A percentile compares a stretch with the other conserved stretches of the same genome.
These are phyloP conservation scores for Vitis riparia DNA, from an alignment of 164 flowering plant genomes.

Conservation along the genomic window DNA sequence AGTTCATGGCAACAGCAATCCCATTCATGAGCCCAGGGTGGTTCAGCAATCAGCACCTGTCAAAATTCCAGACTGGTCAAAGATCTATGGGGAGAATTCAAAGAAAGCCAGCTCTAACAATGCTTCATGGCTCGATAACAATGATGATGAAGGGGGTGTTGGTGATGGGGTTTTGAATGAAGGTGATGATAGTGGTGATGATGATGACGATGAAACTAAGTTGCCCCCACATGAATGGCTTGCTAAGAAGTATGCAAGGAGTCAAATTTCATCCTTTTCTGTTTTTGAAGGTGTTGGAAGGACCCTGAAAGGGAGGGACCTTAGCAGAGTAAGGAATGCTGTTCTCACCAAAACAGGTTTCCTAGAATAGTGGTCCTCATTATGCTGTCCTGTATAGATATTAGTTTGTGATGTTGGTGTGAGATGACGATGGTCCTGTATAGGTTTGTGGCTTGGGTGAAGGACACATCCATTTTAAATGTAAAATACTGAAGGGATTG, in stretches of 20 bases:
- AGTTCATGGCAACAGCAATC: constrained; percentile 4
- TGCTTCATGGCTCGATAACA: constrained; percentile 14
- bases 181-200: constrained; percentile 11
- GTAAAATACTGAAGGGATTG: no score
- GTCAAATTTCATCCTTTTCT: constrained; percentile 52
- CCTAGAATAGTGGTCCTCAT: constrained; percentile 26
- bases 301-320: constrained; percentile 73
- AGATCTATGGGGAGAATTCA: constrained; percentile 32
- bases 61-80: constrained; percentile 61
- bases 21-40: constrained; percentile 15
- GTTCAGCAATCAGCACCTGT: constrained; percentile 58
- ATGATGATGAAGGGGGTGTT: constrained; percentile 12
- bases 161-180: constrained; percentile 18
- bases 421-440: no score
- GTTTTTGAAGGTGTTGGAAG: constrained; percentile 77
- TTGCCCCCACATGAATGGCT: constrained; percentile 63
- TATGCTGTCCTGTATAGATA: no score
- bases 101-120: constrained; percentile 14
- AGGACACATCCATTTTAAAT: no score
- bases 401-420: no score
- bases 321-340: constrained; percentile 63
- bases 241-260: constrained; percentile 48
- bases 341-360: constrained; percentile 62
- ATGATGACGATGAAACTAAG: constrained; percentile 17
- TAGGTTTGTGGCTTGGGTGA: no score